These are phyloP conservation scores for Pestalotiopsis sp. DNA, from an alignment of 2,329 filamentous ascomycete genomes.

Conservation along the genomic window DNA sequence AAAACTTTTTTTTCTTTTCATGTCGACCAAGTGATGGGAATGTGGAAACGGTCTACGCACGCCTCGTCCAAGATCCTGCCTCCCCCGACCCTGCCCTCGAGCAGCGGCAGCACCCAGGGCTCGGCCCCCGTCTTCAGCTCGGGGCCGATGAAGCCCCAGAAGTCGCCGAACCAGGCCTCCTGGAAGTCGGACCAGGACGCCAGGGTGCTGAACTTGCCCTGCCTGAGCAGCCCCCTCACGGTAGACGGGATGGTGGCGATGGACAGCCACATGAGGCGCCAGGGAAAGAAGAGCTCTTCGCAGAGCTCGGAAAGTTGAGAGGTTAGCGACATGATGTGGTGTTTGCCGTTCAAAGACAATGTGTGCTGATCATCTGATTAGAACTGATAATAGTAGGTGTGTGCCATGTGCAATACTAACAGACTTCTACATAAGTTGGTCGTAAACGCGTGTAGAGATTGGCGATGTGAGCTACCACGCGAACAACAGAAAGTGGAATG, in stretches of 20 bases:
- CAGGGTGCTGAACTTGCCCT: conserved; percentile 35
- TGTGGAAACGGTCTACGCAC: not conserved
- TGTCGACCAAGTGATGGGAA: not conserved
- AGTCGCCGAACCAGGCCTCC: conserved; percentile 58
- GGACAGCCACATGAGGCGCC: not conserved
- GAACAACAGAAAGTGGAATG: no score
- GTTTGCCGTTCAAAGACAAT: not conserved
- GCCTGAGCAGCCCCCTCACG: conserved; percentile 40
- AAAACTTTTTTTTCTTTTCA: not conserved
- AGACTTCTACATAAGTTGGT: no score
- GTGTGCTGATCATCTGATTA: not conserved
- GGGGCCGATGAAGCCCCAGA: conserved; percentile 60
- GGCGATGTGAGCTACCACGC: no score
- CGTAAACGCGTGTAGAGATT: no score
- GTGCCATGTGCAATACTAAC: no score
- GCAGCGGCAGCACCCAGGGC: conserved; percentile 50
- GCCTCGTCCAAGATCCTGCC: conserved; percentile 36
- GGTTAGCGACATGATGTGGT: not conserved
- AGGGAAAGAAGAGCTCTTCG: conserved; percentile 5
- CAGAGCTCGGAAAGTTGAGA: not conserved
- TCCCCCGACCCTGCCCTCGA: conserved; percentile 46
- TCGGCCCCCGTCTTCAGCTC: conserved; percentile 42
- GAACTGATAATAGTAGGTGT: no score
- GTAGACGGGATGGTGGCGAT: conserved; percentile 49
- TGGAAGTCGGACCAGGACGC: conserved; percentile 42